Evolutionary conservation across 225 moss, liverwort and hornwort species (phyloP), one percentile per base, ranked within the genome.

Genomic region (Asterella californica): DNA sequence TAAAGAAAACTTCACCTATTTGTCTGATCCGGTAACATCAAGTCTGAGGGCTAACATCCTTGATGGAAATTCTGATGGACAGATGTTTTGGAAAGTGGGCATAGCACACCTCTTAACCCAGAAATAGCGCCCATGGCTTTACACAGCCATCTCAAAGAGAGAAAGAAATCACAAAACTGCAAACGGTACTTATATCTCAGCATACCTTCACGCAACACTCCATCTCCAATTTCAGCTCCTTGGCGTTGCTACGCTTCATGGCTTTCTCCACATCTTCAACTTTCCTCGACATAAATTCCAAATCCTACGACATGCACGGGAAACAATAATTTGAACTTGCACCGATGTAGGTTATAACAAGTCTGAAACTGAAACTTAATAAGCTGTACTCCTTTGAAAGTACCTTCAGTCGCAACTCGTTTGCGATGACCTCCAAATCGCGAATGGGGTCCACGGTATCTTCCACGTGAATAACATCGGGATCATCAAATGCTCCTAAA

Each of bases 391-490:
- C 47, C 59, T 71, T 10, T n/a, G 25, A 36, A 49, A 59, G 18
- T 82, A 94, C 94, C 94, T 99, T 99, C 19, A 99, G 90, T 10
- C 95, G 99, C 81, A 99, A 79, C 76, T 99, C 95, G 71, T 90
- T 84, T 25, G 86, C 86, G 66, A 99, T 95, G 72, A 99, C 92
- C 29, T 99, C 99, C 66, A 99, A 60, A 89, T 99, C 99, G 67
- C 99, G 82, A 53, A 95, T 88, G 54, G 99, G 95, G 79, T 95
- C 99, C 37, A 99, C 92, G 1, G 99, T 92, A 72, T 99, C 99
- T 78, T 99, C 99, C 42, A 99, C 94, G 80, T 99, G 99, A 74
- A 91, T 93, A 37, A 99, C 95, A 84, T 99, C 99, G 19, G 87
- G 87, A 82, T 99, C 99, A 70, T 99, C 99, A 79, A 99, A 99